Conservation (phyloP, 148 eudicot genomes). For the Dianthus caryophyllus region DNA sequence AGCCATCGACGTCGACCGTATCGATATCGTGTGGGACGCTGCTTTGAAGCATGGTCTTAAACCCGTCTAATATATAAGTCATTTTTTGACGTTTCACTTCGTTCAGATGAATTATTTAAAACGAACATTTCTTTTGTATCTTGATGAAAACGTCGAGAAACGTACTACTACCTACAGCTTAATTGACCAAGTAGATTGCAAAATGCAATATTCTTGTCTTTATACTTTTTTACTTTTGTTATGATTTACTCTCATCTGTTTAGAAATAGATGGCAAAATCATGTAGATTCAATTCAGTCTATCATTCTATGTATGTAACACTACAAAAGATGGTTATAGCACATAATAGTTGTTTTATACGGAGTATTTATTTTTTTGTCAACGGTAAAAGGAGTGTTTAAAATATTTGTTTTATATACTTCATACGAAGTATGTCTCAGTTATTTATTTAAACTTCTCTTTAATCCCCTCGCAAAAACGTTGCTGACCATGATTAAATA, state of each 20-base stretch:
- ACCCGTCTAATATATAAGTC: constrained; percentile 30
- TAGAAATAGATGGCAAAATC: not conserved
- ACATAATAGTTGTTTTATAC: too few species aligned
- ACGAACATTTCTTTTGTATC: not conserved
- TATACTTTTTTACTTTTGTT: not conserved
- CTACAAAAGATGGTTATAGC: not conserved
- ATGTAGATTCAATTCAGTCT: too few species aligned
- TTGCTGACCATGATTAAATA: too few species aligned
- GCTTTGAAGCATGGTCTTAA: constrained; percentile 63
- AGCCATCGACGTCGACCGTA: constrained; percentile 63
- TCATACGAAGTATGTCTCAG: too few species aligned
- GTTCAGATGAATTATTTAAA: not conserved
- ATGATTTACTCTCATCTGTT: not conserved
- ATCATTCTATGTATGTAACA: not conserved
- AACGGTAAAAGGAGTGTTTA: too few species aligned
- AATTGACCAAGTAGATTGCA: not conserved
- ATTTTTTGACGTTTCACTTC: not conserved
- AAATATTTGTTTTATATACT: too few species aligned
- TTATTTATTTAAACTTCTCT: too few species aligned
- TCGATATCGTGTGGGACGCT: constrained; percentile 76
- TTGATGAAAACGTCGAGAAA: not conserved
- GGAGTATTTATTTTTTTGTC: too few species aligned
- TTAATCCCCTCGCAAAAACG: too few species aligned
- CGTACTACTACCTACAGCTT: too few species aligned
- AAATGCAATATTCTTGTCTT: not conserved